Conservation (phyloP, 768 basidiomycete species). For the Agaricus blazei region DNA sequence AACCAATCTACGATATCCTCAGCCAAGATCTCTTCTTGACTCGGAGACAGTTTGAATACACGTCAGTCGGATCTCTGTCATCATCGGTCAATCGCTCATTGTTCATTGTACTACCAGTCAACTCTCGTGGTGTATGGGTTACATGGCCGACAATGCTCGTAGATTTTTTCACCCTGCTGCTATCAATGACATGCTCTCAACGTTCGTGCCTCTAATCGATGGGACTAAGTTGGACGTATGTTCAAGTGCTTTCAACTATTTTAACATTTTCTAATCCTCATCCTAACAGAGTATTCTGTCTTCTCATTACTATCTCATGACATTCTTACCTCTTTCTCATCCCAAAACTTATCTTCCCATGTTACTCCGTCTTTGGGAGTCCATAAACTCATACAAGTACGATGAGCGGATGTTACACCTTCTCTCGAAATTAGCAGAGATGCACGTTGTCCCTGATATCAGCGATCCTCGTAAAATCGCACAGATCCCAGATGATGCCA, state of each 20-base stretch:
- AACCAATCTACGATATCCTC: constrained; percentile 68
- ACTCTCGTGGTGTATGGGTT: constrained; percentile 74
- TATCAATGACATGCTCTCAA: constrained; percentile 83
- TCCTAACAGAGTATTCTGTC: constrained; percentile 59
- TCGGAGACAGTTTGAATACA: constrained; percentile 74
- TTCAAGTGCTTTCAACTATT: constrained; percentile 10
- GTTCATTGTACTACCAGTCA: constrained; percentile 36
- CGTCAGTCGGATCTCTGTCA: constrained; percentile 34
- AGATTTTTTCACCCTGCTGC: constrained; percentile 89
- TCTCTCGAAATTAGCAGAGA: constrained; percentile 68
- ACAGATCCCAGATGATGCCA: constrained; percentile 66
- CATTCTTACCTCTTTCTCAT: constrained; percentile 81
- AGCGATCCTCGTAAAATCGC: constrained; percentile 69
- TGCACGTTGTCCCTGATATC: constrained; percentile 73
- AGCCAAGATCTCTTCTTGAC: constrained; percentile 73
- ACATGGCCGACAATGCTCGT: constrained; percentile 60
- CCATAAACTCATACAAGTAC: constrained; percentile 83
- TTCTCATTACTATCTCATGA: constrained; percentile 80
- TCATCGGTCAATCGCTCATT: constrained; percentile 7
- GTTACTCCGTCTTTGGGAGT: constrained; percentile 84
- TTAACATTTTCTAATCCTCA: constrained; percentile 9
- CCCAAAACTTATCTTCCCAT: constrained; percentile 81
- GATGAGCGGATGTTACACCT: constrained; percentile 89
- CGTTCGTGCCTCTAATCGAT: constrained; percentile 75
- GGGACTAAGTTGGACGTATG: constrained; percentile 70